Base-by-base conservation (phyloP, 2,329 filamentous ascomycete species). In the Xylariaceae sp. region DNA sequence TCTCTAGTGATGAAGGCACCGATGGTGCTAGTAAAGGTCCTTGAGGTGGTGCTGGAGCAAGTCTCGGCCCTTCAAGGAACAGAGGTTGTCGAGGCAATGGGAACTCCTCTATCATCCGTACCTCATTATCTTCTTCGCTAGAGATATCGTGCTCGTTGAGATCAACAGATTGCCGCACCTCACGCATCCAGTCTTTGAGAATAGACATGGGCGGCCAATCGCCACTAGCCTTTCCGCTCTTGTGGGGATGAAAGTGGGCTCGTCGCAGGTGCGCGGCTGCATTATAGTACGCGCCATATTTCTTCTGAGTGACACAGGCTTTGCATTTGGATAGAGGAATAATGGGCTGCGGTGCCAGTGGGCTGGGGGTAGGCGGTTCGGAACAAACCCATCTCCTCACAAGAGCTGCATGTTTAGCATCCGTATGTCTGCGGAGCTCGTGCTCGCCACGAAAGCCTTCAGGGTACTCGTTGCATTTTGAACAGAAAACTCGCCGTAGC, bases 361-460 rank as follows among this genome's bases (percentile, higher is more conserved):
- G 61, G 49, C 72, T 65, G 51, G 72, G 63, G 45, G 64, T 73
- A 13, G 77, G 74, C 30, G 80, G 81, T 62, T 83, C 80, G 35
- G 76, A 78, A 70, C 81, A 84, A 15, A 84, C 77, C 80, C 80
- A 84, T 67, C 80, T 74, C 68, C 80, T 82, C 34, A 82, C 80
- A 42, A 81, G 68, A 8, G 80, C 76, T 2, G 82, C 80, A 64
- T 84, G 82, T 61, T 83, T 83, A 4, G 82, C 81, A 61, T 84
- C 81, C 15, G 76, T 78, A 71, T 92, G 89, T 59, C 89, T 81
- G 57, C 87, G 80, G 53, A 92, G 79, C 73, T 97, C 92, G 73
- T 96, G 92, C 58, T 95, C 91, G 59, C 92, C 92, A 51, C 92
- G 88, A 73, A 96, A 97, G 4, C 92, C 92, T 62, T 92, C 87